A percentile compares a stretch with the other conserved stretches of the same genome.
Conservation (phyloP, 2,329 filamentous ascomycete species). For the Beauveria sp. region DNA sequence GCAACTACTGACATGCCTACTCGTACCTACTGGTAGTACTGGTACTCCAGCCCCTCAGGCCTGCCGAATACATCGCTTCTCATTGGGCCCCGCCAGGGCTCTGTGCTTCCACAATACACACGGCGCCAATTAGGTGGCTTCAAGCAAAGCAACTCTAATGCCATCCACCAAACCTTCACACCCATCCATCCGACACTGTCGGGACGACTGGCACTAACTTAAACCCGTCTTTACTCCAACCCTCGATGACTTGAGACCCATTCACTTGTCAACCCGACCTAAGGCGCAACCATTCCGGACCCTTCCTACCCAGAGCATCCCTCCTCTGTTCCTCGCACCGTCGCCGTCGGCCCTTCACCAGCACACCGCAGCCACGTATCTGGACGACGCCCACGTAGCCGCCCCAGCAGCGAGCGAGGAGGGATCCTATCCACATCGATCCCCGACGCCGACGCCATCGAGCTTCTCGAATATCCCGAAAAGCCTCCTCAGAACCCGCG, state of each 20-base stretch:
- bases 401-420: constrained; percentile 25
- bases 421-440: constrained; percentile 20
- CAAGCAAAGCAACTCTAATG: no score
- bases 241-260: not conserved
- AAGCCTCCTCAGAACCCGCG: constrained; percentile 1
- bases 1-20: no score
- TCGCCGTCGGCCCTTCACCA: constrained; percentile 15
- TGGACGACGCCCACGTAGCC: constrained; percentile 16
- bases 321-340: constrained; percentile 30
- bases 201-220: not conserved
- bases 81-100: not conserved
- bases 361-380: constrained; percentile 9
- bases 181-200: not conserved
- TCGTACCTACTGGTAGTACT: no score
- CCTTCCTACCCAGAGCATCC: constrained; percentile 23
- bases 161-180: no score
- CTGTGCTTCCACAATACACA: not conserved
- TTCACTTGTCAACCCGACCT: not conserved
- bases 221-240: not conserved
- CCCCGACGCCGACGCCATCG: constrained; percentile 24
- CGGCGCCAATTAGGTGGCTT: no score
- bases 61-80: not conserved
- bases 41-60: not conserved
- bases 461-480: constrained; percentile 34
- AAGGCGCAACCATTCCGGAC: constrained; percentile 28